A percentile compares a stretch with the other conserved stretches of the same genome.
Conservation (phyloP, 129 eudicot genomes). For the Flaveria robusta region DNA sequence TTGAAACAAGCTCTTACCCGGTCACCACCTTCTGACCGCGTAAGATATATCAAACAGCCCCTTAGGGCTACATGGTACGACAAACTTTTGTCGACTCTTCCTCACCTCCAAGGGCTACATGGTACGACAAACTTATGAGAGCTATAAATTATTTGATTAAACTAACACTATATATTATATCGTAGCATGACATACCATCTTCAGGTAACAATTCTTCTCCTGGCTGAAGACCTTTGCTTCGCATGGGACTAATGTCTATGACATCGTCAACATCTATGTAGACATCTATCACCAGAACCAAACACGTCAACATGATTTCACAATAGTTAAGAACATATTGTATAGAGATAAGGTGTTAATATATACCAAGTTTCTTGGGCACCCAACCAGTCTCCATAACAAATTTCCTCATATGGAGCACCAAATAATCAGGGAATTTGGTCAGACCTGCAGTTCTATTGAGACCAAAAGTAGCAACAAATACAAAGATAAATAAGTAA, state of each 20-base stretch:
- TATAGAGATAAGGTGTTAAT: background rate
- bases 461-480: background rate
- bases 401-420: slow-evolving; percentile 94
- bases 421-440: slow-evolving; percentile 93
- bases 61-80: no score
- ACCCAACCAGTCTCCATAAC: slow-evolving; percentile 99
- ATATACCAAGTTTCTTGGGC: slow-evolving; percentile 89
- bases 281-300: slow-evolving; percentile 56
- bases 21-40: no score
- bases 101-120: slow-evolving; percentile 45
- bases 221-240: slow-evolving; percentile 92
- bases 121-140: slow-evolving; percentile 11
- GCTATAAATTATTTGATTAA: background rate
- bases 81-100: slow-evolving; percentile 40
- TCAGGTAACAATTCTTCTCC: slow-evolving; percentile 91
- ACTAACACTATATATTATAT: background rate
- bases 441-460: slow-evolving; percentile 88
- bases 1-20: no score
- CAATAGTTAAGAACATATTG: background rate
- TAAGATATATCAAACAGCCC: no score
- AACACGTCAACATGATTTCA: slow-evolving; percentile 7
- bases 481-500: background rate
- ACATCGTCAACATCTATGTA: slow-evolving; percentile 85
- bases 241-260: slow-evolving; percentile 83
- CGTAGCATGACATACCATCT: slow-evolving; percentile 45